Evolutionary conservation across 352 stramenopile genomes (phyloP).

Genomic region (Pythium pectinolyticum): DNA sequence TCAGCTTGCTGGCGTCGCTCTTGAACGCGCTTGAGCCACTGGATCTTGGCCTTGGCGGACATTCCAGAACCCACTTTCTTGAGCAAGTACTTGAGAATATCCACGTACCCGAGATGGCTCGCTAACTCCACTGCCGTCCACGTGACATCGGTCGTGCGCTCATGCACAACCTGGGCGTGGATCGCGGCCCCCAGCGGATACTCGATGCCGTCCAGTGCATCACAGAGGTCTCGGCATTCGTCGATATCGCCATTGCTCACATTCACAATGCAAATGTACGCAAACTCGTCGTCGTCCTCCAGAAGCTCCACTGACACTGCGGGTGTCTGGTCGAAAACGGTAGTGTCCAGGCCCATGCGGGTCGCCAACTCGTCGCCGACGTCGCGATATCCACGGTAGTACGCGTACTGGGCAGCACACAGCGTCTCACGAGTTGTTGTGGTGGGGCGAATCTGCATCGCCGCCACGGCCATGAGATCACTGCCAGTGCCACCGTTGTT

Average conservation of each 20-base stretch:
- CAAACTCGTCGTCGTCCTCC: conserved; percentile 10
- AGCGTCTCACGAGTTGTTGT: conserved; percentile 8
- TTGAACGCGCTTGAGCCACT: conserved; percentile 1
- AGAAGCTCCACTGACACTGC: neutral
- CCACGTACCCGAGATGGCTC: conserved; percentile 23
- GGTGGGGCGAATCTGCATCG: neutral
- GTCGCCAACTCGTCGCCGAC: conserved; percentile 9
- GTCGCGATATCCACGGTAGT: neutral
- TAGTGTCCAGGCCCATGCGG: neutral
- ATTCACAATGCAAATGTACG: conserved; percentile 4
- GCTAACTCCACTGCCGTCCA: conserved; percentile 26
- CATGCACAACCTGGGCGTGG: conserved; percentile 11
- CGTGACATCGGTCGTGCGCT: neutral
- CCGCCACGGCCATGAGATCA: too few relatives aligned
- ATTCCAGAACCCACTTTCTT: neutral
- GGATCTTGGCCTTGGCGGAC: conserved; percentile 3
- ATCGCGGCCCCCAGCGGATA: conserved; percentile 15
- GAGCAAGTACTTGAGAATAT: conserved; percentile 29
- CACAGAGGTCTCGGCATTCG: conserved; percentile 6
- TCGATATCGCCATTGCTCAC: conserved; percentile 10
- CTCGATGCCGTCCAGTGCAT: conserved; percentile 16
- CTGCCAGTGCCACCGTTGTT: neutral
- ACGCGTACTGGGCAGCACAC: conserved; percentile 18
- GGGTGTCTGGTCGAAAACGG: neutral
- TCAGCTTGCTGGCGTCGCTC: neutral